These are phyloP conservation scores for Gnomoniopsis smithogilvyi DNA, from an alignment of 2,329 filamentous ascomycete genomes.

Conservation along the genomic window DNA sequence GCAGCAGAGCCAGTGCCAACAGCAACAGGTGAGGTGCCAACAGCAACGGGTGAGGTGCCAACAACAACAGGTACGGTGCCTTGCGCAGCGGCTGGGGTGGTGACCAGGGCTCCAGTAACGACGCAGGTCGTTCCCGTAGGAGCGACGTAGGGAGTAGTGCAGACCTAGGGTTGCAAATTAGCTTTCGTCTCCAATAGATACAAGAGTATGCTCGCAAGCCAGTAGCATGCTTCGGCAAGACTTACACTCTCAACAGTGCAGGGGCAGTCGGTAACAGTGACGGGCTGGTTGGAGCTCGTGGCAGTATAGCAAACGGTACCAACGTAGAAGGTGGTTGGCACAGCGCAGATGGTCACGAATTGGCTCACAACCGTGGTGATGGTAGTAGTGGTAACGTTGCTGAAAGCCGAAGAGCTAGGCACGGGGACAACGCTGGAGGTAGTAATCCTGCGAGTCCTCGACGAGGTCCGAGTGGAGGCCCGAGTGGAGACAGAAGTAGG, in stretches of 20 bases:
- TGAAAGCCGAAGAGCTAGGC: neutral
- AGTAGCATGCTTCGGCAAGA: neutral
- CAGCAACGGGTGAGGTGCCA: neutral
- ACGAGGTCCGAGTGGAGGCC: neutral
- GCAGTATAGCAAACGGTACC: constrained; percentile 51
- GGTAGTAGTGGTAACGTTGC: constrained; percentile 10
- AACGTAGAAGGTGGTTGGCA: constrained; percentile 50
- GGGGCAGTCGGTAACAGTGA: constrained; percentile 54
- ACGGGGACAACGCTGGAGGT: neutral
- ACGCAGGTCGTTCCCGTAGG: too few species aligned
- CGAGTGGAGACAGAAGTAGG: too few species aligned
- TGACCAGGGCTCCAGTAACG: too few species aligned
- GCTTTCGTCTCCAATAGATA: neutral
- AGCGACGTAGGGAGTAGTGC: neutral
- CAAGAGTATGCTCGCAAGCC: neutral
- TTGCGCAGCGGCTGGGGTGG: too few species aligned
- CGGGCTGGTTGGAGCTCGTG: constrained; percentile 37
- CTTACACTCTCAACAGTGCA: constrained; percentile 37
- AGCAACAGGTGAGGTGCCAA: too few species aligned
- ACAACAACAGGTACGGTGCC: too few species aligned
- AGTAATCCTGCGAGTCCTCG: neutral
- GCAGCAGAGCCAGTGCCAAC: neutral
- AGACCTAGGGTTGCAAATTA: neutral
- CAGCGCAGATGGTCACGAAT: constrained; percentile 40
- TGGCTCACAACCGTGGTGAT: constrained; percentile 29